Base-by-base conservation (phyloP, 495 filamentous ascomycete genomes). In the Neurospora africana region DNA sequence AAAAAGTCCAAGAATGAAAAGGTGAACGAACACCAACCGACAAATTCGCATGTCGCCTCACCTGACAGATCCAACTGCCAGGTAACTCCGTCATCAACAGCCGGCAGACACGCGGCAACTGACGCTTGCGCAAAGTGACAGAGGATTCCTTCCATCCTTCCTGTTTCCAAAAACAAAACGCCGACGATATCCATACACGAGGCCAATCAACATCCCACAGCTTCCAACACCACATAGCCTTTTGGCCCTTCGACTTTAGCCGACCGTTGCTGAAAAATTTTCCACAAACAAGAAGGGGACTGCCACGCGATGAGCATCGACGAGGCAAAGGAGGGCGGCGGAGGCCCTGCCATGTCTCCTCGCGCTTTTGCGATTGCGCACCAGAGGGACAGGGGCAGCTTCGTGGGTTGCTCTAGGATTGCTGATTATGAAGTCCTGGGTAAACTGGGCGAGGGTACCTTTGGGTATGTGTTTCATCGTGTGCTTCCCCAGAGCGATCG, bases 371-470 rank as follows among this genome's bases (percentile, higher is more conserved):
- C 84, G 53, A 75, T 82, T 21, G 79, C 80, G 23, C 82, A 85
- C 71, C 82, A 82, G 68, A 80, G 84, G 21, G 81, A 81, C 9
- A 78, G 75, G 73, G 73, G 85, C 8, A 86, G 88, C 73, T 99
- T 96, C 78, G 82, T 83, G 68, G 95, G 95, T 37, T 97, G 94
- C 83, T 95, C 93, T 27, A 90, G 86, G 70, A 98, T 99, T 75
- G 85, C 83, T 65, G 91, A 95, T 71, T 99, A 97, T 79, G 92
- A 97, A 74, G 86, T 97, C 27, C 80, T 94, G 72, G 91, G 89
- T 68, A 99, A 99, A 83, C 87, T 99, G 68, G 95, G 95, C 74
- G 96, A 99, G 80, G 95, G 95, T 69, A 99, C 95, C 23, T 99
- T 99, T 82, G 95, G 95, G 91, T 94, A 79, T 72, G 87, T 71